phyloP scores from a whole-genome alignment of 2,329 filamentous ascomycete genomes.

The Aschersonia sp. region DNA sequence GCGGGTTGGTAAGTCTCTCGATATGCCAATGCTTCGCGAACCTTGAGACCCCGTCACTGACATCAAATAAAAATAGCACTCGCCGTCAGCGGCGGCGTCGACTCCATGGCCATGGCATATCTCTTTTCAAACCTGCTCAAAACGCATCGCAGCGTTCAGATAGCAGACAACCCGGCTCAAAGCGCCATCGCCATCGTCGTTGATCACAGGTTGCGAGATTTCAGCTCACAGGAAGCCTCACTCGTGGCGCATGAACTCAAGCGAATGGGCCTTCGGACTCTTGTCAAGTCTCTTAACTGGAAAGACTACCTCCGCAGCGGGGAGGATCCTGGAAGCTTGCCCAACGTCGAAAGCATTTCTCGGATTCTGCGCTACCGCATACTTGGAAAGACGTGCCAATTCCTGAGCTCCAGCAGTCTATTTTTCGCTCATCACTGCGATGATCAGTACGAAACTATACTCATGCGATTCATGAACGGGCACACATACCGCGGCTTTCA shows the following conservation, averaged over 20 bases:
- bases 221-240: conserved; percentile 35
- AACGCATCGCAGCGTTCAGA: conserved; percentile 16
- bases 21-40: no score
- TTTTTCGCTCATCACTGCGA: conserved; percentile 79
- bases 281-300: conserved; percentile 30
- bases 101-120: conserved; percentile 90
- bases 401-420: conserved; percentile 38
- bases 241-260: conserved; percentile 25
- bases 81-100: conserved; percentile 82
- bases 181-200: conserved; percentile 33
- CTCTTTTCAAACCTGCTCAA: conserved; percentile 42
- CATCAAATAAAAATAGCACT: conserved; percentile 33
- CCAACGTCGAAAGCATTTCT: conserved; percentile 65
- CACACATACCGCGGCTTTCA: conserved; percentile 56
- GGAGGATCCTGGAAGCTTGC: conserved; percentile 20
- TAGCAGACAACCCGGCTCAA: conserved; percentile 30
- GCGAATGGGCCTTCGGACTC: conserved; percentile 19
- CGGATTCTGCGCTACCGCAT: conserved; percentile 58
- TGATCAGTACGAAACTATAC: conserved; percentile 79
- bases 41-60: no score
- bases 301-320: conserved; percentile 14
- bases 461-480: conserved; percentile 60
- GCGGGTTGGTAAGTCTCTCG: conserved; percentile 24
- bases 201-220: conserved; percentile 41
- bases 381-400: conserved; percentile 46